Base-by-base conservation (phyloP, 257 asterid genomes). In the Leptodermis oblonga region DNA sequence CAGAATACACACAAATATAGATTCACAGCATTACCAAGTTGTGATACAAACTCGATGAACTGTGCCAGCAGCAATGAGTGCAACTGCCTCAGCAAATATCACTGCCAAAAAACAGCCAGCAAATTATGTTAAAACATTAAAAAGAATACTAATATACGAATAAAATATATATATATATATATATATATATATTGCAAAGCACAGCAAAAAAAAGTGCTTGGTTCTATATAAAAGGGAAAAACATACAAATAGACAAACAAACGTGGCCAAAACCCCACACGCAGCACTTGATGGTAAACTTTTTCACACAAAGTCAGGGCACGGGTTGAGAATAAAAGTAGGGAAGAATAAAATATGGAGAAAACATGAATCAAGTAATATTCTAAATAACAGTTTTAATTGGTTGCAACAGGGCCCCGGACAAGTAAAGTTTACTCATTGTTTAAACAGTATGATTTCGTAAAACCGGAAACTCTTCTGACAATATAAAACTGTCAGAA, bases 31-130 rank as follows among this genome's bases (percentile, higher is more conserved):
- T 79, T 92, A 92, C 98, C 98, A 90, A 73, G 98, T 92, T 37
- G 98, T 92, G 85, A 92, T 88, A 73, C 97, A 90, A 81, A 92
- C 98, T 73, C 97, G 96, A 71, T 92, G 98, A 78, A 92, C 94
- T 18, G 96, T 82, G 86, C 97, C 42, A 75, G 97, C 97, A 71
- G 98, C 97, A 76, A 87, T 77, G 23, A 90, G 87, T 15, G 97
- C 98, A 77, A 90, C 92, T 11, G 62, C 81, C 79, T 90, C 96
- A 20, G 98, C 95, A 73, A 83, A 46, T 67, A 92, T 82, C 74
- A 92, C 98, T 92, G 91, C 80, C 76, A 65, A 67, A 28, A n/a
- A 53, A 73, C 59, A 81, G 75, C 71, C 30, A 46, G 60, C 46
- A 69, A 71, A 7, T 65, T 55, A 62, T 67, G 42, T 13, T 39